Evolutionary conservation across 805 yeast genomes (phyloP), one percentile per base, ranked within the genome.

Genomic region (Wickerhamomyces canadensis): DNA sequence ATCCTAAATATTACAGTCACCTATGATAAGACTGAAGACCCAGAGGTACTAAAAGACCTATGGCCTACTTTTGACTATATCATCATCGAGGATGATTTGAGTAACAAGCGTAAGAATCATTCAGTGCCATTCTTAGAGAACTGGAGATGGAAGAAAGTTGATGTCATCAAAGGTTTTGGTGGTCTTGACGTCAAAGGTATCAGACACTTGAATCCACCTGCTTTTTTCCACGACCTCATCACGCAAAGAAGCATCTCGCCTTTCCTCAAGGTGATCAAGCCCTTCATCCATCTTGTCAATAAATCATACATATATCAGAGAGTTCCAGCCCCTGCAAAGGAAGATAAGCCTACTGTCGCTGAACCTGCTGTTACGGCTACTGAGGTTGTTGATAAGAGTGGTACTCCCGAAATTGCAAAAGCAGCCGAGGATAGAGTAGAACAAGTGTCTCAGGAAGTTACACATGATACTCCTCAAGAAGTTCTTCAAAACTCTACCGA

Each of bases 21-120:
- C 9, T 91, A 86, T 53, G 96, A 91, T 58, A 87, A 82, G 53
- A 75, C 93, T 0, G 97, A 91, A 54, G 64, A 70, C 34, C 44
- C 44, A 3, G 50, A 45, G 0, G 57, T 45, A 4, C 55, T 84
- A 31, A 36, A 39, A 12, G 47, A 45, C 1, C 37, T 60, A n/a
- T 76, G 81, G 80, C 49, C 58, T 4, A 35, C 60, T 0, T 76
- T 76, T 47, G 73, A 77, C 37, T 78, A 65, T 46, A 58, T 78
- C 24, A 69, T 80, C 29, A 64, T 76, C 3, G 67, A 63, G 24
- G 33, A 35, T n/a, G 42, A 48, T 25, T 15, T 50, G 6, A 23
- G 36, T 0, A 27, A 38, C 13, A 32, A 24, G 11, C 25, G 34
- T n/a, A 29, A 38, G 9, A 34, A 40, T 9, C 24, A 26, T 14